Base-by-base conservation (phyloP, 2,329 filamentous ascomycete genomes). In the Albifimbria verrucaria region DNA sequence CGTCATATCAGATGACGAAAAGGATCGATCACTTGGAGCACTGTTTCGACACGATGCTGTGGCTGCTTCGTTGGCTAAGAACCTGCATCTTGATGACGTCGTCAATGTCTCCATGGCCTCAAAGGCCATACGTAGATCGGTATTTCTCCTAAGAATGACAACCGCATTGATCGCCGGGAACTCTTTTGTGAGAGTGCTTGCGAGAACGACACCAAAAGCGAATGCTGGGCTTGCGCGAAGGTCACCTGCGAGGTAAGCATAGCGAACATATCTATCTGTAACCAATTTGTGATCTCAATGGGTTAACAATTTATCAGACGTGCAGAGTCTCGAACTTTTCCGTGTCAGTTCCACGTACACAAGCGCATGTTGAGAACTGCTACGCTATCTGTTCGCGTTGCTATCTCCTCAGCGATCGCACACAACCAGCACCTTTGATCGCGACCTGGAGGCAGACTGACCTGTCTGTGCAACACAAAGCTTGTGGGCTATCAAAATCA, bases 351-450 rank as follows among this genome's bases (percentile, higher is more conserved):
- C 53, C 56, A 9, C 52, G 54, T 20, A 57, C 58, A 20, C 17
- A 49, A 28, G 25, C n/a, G 7, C 55, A 59, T 28, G 43, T 55
- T n/a, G 15, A 50, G 9, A 45, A 20, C 17, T 59, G 57, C 52
- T 55, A 51, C 54, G 57, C 54, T 32, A 41, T 59, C 21, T 59
- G 57, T 52, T 56, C 52, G 5, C 54, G 46, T n/a, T 59, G 57
- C 53, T 59, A 56, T 44, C 18, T 59, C 24, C 17, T 32, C n/a
- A 21, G 25, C 17, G 26, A 44, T 3, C 10, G 12, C 1, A 48
- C 49, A 9, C 26, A 26, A 2, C 53, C 53, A 4, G 42, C 52
- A 2, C 53, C 50, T 6, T 20, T 28, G 18, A n/a, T 28, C 15
- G 55, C 51, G 11, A 26, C 49, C 10, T 52, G 49, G 46, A 48